These are phyloP conservation scores for Trypanosoma boissoni DNA, from an alignment of 208 protist genomes.

Conservation along the genomic window DNA sequence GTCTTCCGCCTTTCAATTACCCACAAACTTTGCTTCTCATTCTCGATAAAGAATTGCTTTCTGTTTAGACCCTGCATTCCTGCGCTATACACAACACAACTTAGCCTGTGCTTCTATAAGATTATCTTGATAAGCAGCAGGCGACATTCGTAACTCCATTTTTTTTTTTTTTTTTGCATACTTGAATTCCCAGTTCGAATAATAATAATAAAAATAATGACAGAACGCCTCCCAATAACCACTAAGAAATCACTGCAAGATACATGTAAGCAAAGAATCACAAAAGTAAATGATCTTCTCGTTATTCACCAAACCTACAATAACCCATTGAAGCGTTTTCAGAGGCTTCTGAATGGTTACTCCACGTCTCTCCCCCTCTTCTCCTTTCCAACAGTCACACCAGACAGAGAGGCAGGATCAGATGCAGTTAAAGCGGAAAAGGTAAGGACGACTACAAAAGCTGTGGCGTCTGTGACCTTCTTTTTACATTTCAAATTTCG, in stretches of 20 bases:
- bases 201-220: slow-evolving; percentile 64
- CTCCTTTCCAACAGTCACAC: slow-evolving; percentile 62
- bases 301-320: slow-evolving; percentile 41
- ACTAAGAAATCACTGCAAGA: slow-evolving; percentile 73
- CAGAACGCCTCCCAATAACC: slow-evolving; percentile 96
- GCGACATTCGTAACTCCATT: slow-evolving; percentile 41
- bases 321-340: slow-evolving; percentile 41
- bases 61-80: background rate
- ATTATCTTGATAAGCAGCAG: slow-evolving; percentile 21
- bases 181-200: slow-evolving; percentile 50
- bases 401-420: slow-evolving; percentile 79
- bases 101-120: background rate
- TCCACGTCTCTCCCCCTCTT: slow-evolving; percentile 88
- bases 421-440: slow-evolving; percentile 73
- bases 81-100: slow-evolving; percentile 3
- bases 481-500: slow-evolving; percentile 74
- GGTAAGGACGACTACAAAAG: slow-evolving; percentile 73
- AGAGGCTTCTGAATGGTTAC: slow-evolving; percentile 61
- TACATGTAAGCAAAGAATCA: slow-evolving; percentile 80
- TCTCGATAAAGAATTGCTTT: background rate
- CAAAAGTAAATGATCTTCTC: slow-evolving; percentile 75
- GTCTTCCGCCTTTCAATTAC: background rate
- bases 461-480: slow-evolving; percentile 31
- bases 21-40: slow-evolving; percentile 1
- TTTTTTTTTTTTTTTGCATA: slow-evolving; percentile 72